Base-by-base conservation (phyloP, 2,329 filamentous ascomycete genomes). In the Xylariaceae sp. region DNA sequence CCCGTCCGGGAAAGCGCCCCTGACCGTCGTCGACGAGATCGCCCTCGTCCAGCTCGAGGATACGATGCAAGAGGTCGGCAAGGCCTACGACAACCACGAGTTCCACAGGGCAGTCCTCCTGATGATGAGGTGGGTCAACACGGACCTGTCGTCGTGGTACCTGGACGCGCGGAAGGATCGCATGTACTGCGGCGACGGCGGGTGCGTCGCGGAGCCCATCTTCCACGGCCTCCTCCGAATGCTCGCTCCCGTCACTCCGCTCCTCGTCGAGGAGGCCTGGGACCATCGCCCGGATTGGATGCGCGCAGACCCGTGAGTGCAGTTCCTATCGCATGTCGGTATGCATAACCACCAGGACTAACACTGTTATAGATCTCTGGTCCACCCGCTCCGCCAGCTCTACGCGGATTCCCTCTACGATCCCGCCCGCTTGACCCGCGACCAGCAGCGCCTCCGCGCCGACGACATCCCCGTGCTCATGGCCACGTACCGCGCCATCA, bases 141-240 rank as follows among this genome's bases (percentile, higher is more conserved):
- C 71, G 16, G 85, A 95, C 46, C 70, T 98, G 16, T 95, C 88
- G 1, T 82, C 90, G 0, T 94, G 95, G 58, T 98, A 96, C 57
- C 77, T 98, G 37, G 92, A 98, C 59, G 79, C 84, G 1, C 70
- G 89, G 49, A 98, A 98, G 59, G 92, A 98, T 51, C 72, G 86
- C 3, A 67, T 96, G 1, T 98, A 98, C 64, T 92, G 89, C 29
- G 85, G 83, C 19, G 75, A 80, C 39, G 74, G 75, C 11, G 69
- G 73, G 11, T 81, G 83, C 29, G 67, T 73, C 4, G 60, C 84
- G 30, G 71, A 75, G 44, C 68, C 73, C 18, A 75, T 95, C 35
- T 78, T 90, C 40, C 62, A 75, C 5, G 77, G 86, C 22, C 65
- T 95, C 13, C 64, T 89, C 40, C 73, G 80, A 34, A 86, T 94